These are phyloP conservation scores for Telfairia occidentalis DNA, from an alignment of 331 rosid genomes.

Conservation along the genomic window DNA sequence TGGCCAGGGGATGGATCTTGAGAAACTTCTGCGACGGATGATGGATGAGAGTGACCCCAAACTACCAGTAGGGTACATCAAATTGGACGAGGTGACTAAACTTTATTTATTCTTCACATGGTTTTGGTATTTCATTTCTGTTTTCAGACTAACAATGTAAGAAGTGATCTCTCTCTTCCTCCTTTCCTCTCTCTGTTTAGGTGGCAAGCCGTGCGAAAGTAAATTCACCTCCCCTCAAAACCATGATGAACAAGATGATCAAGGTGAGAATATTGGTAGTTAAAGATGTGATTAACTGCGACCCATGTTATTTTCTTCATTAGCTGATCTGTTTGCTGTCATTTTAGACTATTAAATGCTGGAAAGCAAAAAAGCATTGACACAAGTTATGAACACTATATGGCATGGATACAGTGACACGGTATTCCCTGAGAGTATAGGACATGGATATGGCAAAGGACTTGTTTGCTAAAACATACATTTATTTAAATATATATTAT, in stretches of 20 bases:
- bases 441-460: not conserved
- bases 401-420: not conserved
- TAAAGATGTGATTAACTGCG: not conserved
- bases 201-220: slow-evolving; percentile 88
- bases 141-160: not conserved
- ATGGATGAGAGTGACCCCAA: slow-evolving; percentile 80
- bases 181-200: slow-evolving; percentile 24
- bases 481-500: not conserved
- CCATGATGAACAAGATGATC: slow-evolving; percentile 48
- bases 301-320: not conserved
- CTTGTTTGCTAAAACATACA: not conserved
- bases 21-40: slow-evolving; percentile 64
- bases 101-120: slow-evolving; percentile 13
- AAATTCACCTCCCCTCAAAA: slow-evolving; percentile 54
- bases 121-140: slow-evolving; percentile 3
- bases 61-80: slow-evolving; percentile 75
- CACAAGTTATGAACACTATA: not conserved
- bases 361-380: not conserved
- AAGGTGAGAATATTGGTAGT: slow-evolving; percentile 31
- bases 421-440: not conserved
- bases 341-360: not conserved
- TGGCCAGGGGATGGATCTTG: slow-evolving; percentile 49
- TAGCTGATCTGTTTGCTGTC: not conserved
- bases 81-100: slow-evolving; percentile 65
- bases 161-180: not conserved